Evolutionary conservation across 768 basidiomycete genomes (phyloP), one percentile per base, ranked within the genome.

Genomic region (Cyclocybe cylindracea): DNA sequence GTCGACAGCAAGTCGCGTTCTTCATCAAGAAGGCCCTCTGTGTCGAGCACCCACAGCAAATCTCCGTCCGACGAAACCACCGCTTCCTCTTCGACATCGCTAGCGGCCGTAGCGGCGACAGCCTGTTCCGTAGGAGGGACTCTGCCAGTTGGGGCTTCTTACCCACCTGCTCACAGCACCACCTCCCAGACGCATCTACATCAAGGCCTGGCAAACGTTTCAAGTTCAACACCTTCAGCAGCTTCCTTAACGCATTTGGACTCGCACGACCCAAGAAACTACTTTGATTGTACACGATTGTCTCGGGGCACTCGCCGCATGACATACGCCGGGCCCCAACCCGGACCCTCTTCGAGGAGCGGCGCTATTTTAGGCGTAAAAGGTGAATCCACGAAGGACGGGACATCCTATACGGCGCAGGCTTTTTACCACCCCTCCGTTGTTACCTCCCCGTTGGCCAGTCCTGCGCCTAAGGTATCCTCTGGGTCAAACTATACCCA

Each of bases 241-340:
- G 37, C 54, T 40, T 32, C 47, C 14, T 51, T 11, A 43, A 34
- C 48, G 14, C 48, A 54, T 57, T 39, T 61, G 50, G 61, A 56
- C 18, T 57, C 53, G 13, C 61, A 56, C 52, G 57, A 65, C 51
- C 64, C 64, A 51, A 58, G 61, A 34, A 57, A 56, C 37, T 54
- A 61, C 38, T 58, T 65, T 45, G 61, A 65, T 44, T 55, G 55
- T 32, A 60, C 64, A 50, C 61, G 64, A 46, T 44, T 60, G 39
- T 53, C 59, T 43, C 56, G 54, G 48, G 64, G 60, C n/a, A 56
- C 59, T 14, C 60, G 64, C 37, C 54, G 58, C 13, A 61, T 59
- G 56, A 59, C 62, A n/a, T 54, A 56, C 46, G 61, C 53, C 46
- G 59, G 60, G 31, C 38, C 62, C 33, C 56, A 51, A 16, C 57